These are phyloP conservation scores for Alternaria arborescens DNA, from an alignment of 2,329 filamentous ascomycete genomes.

Conservation along the genomic window DNA sequence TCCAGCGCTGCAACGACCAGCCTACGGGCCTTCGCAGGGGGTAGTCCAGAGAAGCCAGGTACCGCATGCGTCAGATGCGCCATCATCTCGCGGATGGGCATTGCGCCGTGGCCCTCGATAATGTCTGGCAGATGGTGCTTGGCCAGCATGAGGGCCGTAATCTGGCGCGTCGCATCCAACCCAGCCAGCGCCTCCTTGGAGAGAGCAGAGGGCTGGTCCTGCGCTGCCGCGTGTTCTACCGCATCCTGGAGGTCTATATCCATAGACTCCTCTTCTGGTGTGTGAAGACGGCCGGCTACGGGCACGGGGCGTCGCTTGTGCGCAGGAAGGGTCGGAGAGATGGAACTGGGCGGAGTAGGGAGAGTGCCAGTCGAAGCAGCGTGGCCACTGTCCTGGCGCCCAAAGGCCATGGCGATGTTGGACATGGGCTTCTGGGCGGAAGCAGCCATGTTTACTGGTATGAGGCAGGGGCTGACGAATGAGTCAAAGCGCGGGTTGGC, in stretches of 20 bases:
- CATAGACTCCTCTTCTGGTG: constrained; percentile 65
- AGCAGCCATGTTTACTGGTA: constrained; percentile 47
- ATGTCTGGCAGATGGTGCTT: constrained; percentile 92
- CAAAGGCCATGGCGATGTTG: constrained; percentile 53
- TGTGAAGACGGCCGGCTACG: constrained; percentile 56
- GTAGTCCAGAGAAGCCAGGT: constrained; percentile 88
- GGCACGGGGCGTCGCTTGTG: constrained; percentile 73
- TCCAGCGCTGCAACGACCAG: constrained; percentile 93
- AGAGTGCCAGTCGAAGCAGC: constrained; percentile 59
- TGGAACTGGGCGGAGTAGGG: constrained; percentile 93
- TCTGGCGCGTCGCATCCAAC: constrained; percentile 78
- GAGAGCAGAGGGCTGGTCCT: constrained; percentile 54
- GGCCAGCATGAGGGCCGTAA: constrained; percentile 85
- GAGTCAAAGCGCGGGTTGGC: constrained; percentile 33
- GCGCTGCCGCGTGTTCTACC: constrained; percentile 60
- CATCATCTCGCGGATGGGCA: constrained; percentile 96
- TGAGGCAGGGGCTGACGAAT: constrained; percentile 36
- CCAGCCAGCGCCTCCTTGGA: constrained; percentile 63
- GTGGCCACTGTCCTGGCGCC: constrained; percentile 40
- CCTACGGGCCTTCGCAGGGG: constrained; percentile 87
- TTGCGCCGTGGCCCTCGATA: constrained; percentile 84
- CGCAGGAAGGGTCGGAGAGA: constrained; percentile 85
- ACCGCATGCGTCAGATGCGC: constrained; percentile 92
- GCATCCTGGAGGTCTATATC: constrained; percentile 85
- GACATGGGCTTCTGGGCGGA: constrained; percentile 48